Conservation (phyloP, 306 rosid genomes). For the Vigna mungo region DNA sequence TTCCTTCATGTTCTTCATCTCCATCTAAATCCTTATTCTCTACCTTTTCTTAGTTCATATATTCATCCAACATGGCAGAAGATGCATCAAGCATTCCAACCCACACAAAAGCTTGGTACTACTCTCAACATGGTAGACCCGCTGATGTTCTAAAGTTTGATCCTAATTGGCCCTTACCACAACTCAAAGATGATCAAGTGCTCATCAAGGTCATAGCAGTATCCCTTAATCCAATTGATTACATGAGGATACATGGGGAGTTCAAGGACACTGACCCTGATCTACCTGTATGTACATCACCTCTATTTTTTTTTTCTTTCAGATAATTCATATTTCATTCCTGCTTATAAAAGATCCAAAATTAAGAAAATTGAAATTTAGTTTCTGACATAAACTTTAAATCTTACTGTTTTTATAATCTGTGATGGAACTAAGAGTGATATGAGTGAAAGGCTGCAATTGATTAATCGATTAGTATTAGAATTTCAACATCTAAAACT, state of each 20-base stretch:
- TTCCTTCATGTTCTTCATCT: background rate
- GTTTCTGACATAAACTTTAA: too few relatives aligned
- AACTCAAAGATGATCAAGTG: constrained; percentile 59
- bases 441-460: too few relatives aligned
- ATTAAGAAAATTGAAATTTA: too few relatives aligned
- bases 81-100: constrained; percentile 44
- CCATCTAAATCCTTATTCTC: too few relatives aligned
- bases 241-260: constrained; percentile 53
- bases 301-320: background rate
- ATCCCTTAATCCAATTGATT: constrained; percentile 73
- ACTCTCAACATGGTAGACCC: constrained; percentile 58
- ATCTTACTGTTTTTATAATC: too few relatives aligned
- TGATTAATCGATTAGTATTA: too few relatives aligned
- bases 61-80: constrained; percentile 30
- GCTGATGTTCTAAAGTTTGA: constrained; percentile 60
- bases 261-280: constrained; percentile 45
- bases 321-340: too few relatives aligned
- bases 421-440: too few relatives aligned
- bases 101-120: constrained; percentile 67
- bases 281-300: constrained; percentile 40
- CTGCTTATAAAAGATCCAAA: too few relatives aligned
- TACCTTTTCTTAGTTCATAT: too few relatives aligned
- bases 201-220: constrained; percentile 75
- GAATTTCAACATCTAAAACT: background rate
- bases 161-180: constrained; percentile 51